These are phyloP conservation scores for Erysimum cheiranthoides DNA, from an alignment of 345 rosid species.

Conservation along the genomic window DNA sequence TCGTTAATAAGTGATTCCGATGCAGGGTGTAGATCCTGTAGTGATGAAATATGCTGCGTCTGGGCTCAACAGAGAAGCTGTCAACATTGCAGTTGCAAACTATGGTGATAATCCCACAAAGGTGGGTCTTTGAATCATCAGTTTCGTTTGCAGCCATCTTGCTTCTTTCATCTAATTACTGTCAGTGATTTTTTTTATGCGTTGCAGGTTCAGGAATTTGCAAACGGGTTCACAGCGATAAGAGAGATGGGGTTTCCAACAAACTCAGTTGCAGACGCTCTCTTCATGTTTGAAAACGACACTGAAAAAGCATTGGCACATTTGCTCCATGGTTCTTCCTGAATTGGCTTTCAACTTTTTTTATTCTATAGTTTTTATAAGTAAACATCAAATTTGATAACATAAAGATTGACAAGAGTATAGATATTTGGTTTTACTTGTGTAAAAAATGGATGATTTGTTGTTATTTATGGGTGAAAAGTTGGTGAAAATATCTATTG, in stretches of 20 bases:
- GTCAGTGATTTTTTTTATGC: neutral
- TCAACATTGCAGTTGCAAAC: slow-evolving; percentile 72
- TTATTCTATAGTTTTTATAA: slow-evolving; percentile 22
- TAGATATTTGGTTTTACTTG: slow-evolving; percentile 8
- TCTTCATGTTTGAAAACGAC: slow-evolving; percentile 71
- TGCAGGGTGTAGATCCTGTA: slow-evolving; percentile 75
- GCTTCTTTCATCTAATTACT: neutral
- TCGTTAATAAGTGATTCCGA: neutral
- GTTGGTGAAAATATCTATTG: neutral
- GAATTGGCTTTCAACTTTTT: slow-evolving; percentile 17
- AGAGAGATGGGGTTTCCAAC: slow-evolving; percentile 90
- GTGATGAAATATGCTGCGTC: slow-evolving; percentile 70
- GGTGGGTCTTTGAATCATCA: slow-evolving; percentile 39
- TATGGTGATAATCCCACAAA: slow-evolving; percentile 88
- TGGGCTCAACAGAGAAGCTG: slow-evolving; percentile 75
- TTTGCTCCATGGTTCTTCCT: slow-evolving; percentile 54
- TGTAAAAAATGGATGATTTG: slow-evolving; percentile 40
- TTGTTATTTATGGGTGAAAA: neutral
- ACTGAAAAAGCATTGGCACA: slow-evolving; percentile 81
- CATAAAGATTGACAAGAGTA: slow-evolving; percentile 10
- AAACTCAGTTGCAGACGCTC: slow-evolving; percentile 64
- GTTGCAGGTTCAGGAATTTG: slow-evolving; percentile 72
- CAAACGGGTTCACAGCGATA: slow-evolving; percentile 58
- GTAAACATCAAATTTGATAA: slow-evolving; percentile 3
- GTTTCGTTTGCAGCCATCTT: neutral